Percentiles rank a stretch among this genome's conserved stretches.
phyloP scores from a whole-genome alignment of 371 early-diverging fungal species.

The Parasitella parasitica region DNA sequence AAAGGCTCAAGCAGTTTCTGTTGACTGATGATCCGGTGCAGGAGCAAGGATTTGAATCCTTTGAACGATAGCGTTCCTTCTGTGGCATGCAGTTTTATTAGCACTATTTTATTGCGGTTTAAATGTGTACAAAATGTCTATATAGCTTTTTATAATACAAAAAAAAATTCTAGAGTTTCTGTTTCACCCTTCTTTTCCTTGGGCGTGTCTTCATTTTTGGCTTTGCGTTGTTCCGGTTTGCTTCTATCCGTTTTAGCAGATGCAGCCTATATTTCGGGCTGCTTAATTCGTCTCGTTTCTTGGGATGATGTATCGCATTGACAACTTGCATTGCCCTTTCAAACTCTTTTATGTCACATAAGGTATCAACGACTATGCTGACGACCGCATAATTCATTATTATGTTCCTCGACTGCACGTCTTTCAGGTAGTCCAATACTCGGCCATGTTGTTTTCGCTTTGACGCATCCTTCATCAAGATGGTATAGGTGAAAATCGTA shows the following conservation, averaged over 20 bases:
- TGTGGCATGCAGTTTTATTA: too few relatives aligned
- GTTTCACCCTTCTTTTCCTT: neutral
- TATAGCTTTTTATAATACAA: too few relatives aligned
- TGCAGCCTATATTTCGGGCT: neutral
- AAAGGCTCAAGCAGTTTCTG: too few relatives aligned
- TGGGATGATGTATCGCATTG: neutral
- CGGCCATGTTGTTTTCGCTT: constrained; percentile 4
- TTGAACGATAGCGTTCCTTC: too few relatives aligned
- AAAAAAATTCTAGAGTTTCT: neutral
- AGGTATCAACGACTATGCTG: constrained; percentile 1
- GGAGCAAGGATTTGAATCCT: too few relatives aligned
- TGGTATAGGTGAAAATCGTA: constrained; percentile 11
- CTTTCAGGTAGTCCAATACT: constrained; percentile 10
- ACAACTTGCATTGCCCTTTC: constrained; percentile 9
- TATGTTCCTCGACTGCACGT: neutral
- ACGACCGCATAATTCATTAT: constrained; percentile 14
- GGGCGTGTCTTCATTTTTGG: neutral
- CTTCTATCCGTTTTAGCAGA: neutral
- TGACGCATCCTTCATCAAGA: constrained; percentile 22
- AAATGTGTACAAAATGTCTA: too few relatives aligned
- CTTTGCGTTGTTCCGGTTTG: neutral
- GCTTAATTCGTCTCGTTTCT: neutral
- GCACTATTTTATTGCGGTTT: too few relatives aligned
- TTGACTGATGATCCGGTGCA: too few relatives aligned
- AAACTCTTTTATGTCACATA: constrained; percentile 6